These are phyloP conservation scores for Ulmus americana DNA, from an alignment of 331 rosid species.

Conservation along the genomic window DNA sequence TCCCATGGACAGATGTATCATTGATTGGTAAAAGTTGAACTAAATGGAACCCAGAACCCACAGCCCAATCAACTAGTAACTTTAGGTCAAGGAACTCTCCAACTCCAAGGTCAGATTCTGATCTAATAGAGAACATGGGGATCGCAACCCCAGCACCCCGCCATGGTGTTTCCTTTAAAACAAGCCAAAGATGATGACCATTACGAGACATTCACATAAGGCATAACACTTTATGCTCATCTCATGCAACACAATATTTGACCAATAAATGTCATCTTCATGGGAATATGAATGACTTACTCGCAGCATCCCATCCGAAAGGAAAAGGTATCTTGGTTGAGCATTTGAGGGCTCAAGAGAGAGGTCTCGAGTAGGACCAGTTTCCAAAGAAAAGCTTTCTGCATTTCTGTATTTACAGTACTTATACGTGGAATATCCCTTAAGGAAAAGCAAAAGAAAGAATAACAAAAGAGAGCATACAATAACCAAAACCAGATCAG, in stretches of 20 bases:
- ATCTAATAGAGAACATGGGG: conserved; percentile 91
- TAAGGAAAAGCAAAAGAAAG: conserved; percentile 44
- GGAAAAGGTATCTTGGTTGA: conserved; percentile 52
- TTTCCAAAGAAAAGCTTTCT: conserved; percentile 60
- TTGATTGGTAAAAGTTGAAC: conserved; percentile 92
- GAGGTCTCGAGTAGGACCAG: conserved; percentile 65
- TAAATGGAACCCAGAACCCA: conserved; percentile 80
- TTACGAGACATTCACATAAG: background rate
- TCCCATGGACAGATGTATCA: conserved; percentile 83
- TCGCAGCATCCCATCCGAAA: conserved; percentile 85
- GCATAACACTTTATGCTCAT: background rate
- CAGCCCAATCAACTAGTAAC: conserved; percentile 91
- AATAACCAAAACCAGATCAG: background rate
- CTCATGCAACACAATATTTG: conserved; percentile 5
- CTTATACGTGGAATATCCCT: conserved; percentile 57
- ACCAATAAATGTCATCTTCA: background rate
- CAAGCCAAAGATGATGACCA: conserved; percentile 24
- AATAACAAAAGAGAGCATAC: background rate
- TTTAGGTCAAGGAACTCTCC: conserved; percentile 98
- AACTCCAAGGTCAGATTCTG: conserved; percentile 86
- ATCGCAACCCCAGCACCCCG: conserved; percentile 92
- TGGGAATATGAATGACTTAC: conserved; percentile 32
- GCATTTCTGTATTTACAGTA: conserved; percentile 62
- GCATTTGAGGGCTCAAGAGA: conserved; percentile 40
- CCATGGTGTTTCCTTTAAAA: conserved; percentile 72